Conservation (phyloP, 352 stramenopile species). For the Phytophthora cactorum region DNA sequence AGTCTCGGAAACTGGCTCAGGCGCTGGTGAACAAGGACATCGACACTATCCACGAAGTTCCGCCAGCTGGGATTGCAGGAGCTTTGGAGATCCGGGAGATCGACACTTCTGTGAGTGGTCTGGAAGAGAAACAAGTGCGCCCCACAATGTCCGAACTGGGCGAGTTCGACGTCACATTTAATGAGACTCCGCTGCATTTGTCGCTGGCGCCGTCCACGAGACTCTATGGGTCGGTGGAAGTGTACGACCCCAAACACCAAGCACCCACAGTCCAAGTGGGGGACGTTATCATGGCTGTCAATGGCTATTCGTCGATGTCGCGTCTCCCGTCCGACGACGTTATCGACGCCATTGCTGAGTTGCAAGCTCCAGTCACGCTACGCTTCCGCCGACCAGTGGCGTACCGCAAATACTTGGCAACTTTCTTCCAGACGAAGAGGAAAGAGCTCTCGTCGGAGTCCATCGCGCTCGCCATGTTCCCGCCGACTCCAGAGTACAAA, state of each 20-base stretch:
- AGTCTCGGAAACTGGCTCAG: constrained; percentile 33
- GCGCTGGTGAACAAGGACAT: constrained; percentile 30
- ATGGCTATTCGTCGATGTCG: constrained; percentile 51
- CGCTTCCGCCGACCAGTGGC: constrained; percentile 58
- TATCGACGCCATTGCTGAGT: constrained; percentile 56
- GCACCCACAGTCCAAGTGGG: constrained; percentile 54
- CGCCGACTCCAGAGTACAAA: constrained; percentile 71
- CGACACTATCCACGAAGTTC: constrained; percentile 17
- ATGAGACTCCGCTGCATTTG: constrained; percentile 56
- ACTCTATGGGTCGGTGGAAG: constrained; percentile 77
- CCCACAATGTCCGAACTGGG: constrained; percentile 48
- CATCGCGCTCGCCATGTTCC: constrained; percentile 70
- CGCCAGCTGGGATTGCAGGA: constrained; percentile 18
- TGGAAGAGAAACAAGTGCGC: constrained; percentile 20
- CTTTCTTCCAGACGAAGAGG: constrained; percentile 39
- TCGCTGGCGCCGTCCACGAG: constrained; percentile 67
- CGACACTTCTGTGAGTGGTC: constrained; percentile 22
- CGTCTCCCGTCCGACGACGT: constrained; percentile 61
- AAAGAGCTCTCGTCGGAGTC: constrained; percentile 54
- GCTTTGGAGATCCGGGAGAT: constrained; percentile 27
- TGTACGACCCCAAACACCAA: constrained; percentile 68
- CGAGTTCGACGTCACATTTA: constrained; percentile 66
- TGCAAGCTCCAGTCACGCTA: constrained; percentile 56
- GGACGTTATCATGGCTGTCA: constrained; percentile 76
- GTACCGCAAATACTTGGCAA: constrained; percentile 64